Conservation (phyloP, 177 flowering plant genomes). For the Vitis hybrid region DNA sequence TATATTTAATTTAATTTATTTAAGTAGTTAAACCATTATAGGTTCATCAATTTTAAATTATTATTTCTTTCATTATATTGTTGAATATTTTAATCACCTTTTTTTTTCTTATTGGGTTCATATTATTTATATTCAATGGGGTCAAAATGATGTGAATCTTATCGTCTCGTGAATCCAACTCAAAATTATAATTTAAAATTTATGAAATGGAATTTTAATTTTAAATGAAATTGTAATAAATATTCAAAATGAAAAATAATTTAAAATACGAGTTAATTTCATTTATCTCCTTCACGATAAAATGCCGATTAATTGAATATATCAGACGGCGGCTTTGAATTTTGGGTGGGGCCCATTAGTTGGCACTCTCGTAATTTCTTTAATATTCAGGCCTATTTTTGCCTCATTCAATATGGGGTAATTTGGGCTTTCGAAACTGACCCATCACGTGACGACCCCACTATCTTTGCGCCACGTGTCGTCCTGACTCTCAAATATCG, state of each 20-base stretch:
- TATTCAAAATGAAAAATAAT: not conserved
- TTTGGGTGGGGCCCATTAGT: too few species aligned
- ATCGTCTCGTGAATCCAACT: too few species aligned
- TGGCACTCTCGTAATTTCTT: not conserved
- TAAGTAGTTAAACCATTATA: too few species aligned
- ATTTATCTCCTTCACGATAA: not conserved
- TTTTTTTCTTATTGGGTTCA: too few species aligned
- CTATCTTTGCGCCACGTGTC: slow-evolving; percentile 13
- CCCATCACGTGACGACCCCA: slow-evolving; percentile 34
- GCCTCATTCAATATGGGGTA: slow-evolving; percentile 1
- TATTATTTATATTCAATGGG: too few species aligned
- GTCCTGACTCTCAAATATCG: not conserved
- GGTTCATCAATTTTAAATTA: too few species aligned
- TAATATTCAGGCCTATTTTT: not conserved
- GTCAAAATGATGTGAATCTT: too few species aligned
- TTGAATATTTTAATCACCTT: too few species aligned
- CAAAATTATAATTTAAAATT: too few species aligned
- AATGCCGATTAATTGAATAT: not conserved
- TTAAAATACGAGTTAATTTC: not conserved
- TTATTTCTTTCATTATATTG: not conserved
- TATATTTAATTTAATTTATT: too few species aligned
- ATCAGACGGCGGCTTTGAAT: not conserved
- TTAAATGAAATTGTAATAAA: too few species aligned
- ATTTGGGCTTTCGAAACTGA: slow-evolving; percentile 4
- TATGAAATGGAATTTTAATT: too few species aligned